phyloP scores from a whole-genome alignment of 495 filamentous ascomycete species.

The Neurospora cerealis region DNA sequence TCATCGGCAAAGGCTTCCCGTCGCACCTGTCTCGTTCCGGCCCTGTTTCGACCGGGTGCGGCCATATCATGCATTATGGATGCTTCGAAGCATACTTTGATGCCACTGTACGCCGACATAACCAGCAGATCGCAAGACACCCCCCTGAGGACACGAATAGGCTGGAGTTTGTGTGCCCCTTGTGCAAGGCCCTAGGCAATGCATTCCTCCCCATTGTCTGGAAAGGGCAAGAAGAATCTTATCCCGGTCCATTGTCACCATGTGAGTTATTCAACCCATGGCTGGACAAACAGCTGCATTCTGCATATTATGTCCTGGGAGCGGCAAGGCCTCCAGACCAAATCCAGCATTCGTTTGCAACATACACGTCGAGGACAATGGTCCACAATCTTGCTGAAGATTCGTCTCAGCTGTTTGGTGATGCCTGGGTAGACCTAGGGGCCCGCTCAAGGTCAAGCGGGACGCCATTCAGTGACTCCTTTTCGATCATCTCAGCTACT shows the following conservation, averaged over 20 bases:
- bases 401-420: conserved; percentile 21
- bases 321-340: conserved; percentile 29
- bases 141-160: conserved; percentile 69
- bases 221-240: conserved; percentile 79
- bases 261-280: conserved; percentile 54
- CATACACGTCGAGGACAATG: conserved; percentile 57
- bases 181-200: conserved; percentile 96
- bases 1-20: conserved; percentile 82
- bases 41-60: conserved; percentile 82
- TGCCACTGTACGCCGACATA: conserved; percentile 72
- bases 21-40: conserved; percentile 55
- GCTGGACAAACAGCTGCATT: conserved; percentile 36
- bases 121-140: conserved; percentile 82
- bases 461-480: conserved; percentile 24
- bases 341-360: conserved; percentile 49
- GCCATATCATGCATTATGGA: conserved; percentile 95
- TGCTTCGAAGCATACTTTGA: conserved; percentile 89
- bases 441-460: conserved; percentile 15
- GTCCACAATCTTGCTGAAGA: conserved; percentile 42
- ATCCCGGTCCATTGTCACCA: conserved; percentile 55
- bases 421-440: conserved; percentile 25
- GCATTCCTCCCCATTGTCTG: conserved; percentile 92
- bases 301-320: conserved; percentile 25
- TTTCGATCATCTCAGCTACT: conserved; percentile 15
- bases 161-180: conserved; percentile 92